Percentiles rank a stretch among this genome's conserved stretches.
These are phyloP conservation scores for Yamadazyma membranifaciens DNA, from an alignment of 1,139 yeast genomes.

Conservation along the genomic window DNA sequence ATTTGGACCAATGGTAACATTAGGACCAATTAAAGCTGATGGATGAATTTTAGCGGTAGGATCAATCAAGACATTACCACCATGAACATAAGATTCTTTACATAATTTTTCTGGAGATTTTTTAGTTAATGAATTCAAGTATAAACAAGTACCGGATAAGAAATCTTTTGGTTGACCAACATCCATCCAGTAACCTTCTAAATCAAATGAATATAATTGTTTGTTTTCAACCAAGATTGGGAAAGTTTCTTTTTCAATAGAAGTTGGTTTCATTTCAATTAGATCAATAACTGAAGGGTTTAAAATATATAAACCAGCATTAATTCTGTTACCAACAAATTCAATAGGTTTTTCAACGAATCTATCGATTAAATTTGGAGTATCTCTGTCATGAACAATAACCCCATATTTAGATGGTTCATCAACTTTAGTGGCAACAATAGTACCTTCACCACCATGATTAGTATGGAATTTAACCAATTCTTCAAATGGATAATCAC, in stretches of 20 bases:
- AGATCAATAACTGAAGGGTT: conserved; percentile 96
- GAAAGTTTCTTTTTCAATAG: conserved; percentile 99
- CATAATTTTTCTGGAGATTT: conserved; percentile 72
- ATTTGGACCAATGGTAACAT: conserved; percentile 97
- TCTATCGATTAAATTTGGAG: conserved; percentile 93
- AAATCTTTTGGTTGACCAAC: conserved; percentile 99
- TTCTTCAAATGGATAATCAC: conserved; percentile 96
- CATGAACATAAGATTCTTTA: conserved; percentile 65
- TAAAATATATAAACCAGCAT: conserved; percentile 94
- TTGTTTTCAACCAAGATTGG: conserved; percentile 89
- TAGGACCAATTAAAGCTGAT: conserved; percentile 95
- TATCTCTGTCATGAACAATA: conserved; percentile 92
- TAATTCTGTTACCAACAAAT: conserved; percentile 96
- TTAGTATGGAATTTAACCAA: conserved; percentile 89
- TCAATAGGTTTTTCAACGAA: conserved; percentile 99
- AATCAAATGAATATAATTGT: conserved; percentile 89
- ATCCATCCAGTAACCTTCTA: conserved; percentile 99
- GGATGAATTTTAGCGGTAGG: conserved; percentile 93
- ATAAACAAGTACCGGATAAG: conserved; percentile 92
- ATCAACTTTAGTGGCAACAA: conserved; percentile 98
- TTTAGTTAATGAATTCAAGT: conserved; percentile 83
- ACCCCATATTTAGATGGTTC: conserved; percentile 99
- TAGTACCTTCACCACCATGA: conserved; percentile 98
- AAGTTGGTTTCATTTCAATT: conserved; percentile 97
- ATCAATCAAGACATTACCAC: conserved; percentile 92